Evolutionary conservation across 805 yeast species (phyloP), one percentile per base, ranked within the genome.

Genomic region (Jamesozyma piceae): DNA sequence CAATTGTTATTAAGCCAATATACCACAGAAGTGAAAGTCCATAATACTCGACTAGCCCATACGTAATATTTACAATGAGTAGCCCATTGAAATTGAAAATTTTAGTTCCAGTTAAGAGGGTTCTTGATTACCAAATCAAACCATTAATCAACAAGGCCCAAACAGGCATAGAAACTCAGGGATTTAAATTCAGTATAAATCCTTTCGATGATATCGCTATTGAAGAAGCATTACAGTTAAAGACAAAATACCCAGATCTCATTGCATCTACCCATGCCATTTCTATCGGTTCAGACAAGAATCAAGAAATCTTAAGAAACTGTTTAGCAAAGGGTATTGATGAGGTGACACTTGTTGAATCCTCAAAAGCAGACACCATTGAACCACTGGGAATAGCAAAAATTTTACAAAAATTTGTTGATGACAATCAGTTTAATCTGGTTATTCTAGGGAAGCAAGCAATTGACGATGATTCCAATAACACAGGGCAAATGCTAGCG

Each of bases 141-240:
- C 98, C 98, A 37, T 75, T 97, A 55, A 81, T 90, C 64, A 88
- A 88, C 71, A 80, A 85, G 63, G 69, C 94, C 13, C 78, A 78
- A 38, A 81, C 87, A 10, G 95, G 92, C 5, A 57, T 66, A 19
- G 95, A 88, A 53, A 78, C 90, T 43, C 77, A 82, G 49, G 97
- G 96, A 44, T 85, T 86, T 52, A 90, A 90, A 67, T 88, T 82
- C 71, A 77, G 87, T 58, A 86, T 90, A 63, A 92, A 92, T 63
- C 98, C 99, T 43, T 92, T 92, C 65, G 92, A 95, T 67, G 98
- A 92, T 66, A 92, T 92, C 60, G 98, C 98, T 8, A 77, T 92
- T 41, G 98, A 92, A 66, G 98, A 92, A 64, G 95, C 97, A 1
- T 69, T 89, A 34, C 76, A 81, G 52, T 74, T 92, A 53, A 78